These are phyloP conservation scores for Chalciporus sphaerocephalus DNA, from an alignment of 768 basidiomycete genomes.

Conservation along the genomic window DNA sequence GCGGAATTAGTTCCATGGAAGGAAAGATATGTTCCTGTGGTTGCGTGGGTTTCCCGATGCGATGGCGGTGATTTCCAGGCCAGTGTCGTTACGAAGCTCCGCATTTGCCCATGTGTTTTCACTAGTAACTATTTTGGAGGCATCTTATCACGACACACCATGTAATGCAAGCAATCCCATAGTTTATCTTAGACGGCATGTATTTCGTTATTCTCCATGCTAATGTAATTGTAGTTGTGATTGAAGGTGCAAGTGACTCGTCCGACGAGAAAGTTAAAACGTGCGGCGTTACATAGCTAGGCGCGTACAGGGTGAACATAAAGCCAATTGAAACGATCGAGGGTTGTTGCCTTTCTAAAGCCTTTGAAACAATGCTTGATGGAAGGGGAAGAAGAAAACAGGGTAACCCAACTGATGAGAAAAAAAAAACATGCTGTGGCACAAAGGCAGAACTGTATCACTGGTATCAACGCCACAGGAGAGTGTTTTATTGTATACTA, in stretches of 20 bases:
- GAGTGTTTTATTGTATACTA: slow-evolving; percentile 3
- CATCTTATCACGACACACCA: slow-evolving; percentile 21
- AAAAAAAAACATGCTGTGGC: slow-evolving; percentile 8
- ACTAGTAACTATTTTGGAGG: slow-evolving; percentile 15
- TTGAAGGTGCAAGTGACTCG: too few species aligned
- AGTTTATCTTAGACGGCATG: slow-evolving; percentile 19
- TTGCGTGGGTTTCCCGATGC: slow-evolving; percentile 14
- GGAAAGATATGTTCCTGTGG: slow-evolving; percentile 19
- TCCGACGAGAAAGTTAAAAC: background rate
- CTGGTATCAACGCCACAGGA: slow-evolving; percentile 4
- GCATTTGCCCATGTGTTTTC: background rate
- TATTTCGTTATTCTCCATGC: slow-evolving; percentile 10
- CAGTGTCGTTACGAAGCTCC: slow-evolving; percentile 1
- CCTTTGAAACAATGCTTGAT: background rate
- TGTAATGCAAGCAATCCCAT: slow-evolving; percentile 13
- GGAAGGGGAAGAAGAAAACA: slow-evolving; percentile 11
- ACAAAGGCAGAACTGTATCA: background rate
- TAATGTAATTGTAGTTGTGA: too few species aligned
- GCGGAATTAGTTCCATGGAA: slow-evolving; percentile 16
- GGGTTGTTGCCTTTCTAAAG: background rate
- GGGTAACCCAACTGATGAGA: slow-evolving; percentile 15
- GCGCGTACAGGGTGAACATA: slow-evolving; percentile 2
- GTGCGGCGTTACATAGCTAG: slow-evolving; percentile 9
- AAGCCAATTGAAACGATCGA: background rate
- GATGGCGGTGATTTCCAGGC: slow-evolving; percentile 20